A percentile compares a stretch with the other conserved stretches of the same genome.
Conservation (phyloP, 1,284 basidiomycete species). For the Mycosarcoma mackinlayi region DNA sequence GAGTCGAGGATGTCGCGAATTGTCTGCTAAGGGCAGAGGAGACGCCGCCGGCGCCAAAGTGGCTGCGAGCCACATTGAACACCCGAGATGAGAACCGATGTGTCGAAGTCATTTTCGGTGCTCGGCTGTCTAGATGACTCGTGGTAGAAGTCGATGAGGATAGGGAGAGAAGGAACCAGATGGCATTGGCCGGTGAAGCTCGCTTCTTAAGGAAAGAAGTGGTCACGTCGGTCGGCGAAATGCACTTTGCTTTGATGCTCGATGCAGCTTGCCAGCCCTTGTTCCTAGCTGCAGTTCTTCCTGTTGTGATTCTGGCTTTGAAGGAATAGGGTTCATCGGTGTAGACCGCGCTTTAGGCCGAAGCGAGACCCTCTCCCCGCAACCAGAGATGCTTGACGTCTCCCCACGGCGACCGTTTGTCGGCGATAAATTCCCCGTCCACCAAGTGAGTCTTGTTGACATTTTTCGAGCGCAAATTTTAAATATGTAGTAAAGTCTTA, state of each 20-base stretch:
- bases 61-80: constrained; percentile 1
- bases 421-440: constrained; percentile 12
- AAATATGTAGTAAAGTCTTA: background rate
- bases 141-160: background rate
- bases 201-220: too few species aligned
- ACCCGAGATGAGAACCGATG: constrained; percentile 7
- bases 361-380: background rate
- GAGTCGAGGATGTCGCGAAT: constrained; percentile 11
- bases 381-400: background rate
- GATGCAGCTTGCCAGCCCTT: too few species aligned
- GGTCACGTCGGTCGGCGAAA: too few species aligned
- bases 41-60: background rate
- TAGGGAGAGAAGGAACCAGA: too few species aligned
- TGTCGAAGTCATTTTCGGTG: constrained; percentile 8
- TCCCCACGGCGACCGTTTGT: background rate
- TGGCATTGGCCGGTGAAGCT: too few species aligned
- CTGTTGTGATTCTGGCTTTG: too few species aligned
- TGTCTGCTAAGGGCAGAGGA: constrained; percentile 2
- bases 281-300: too few species aligned
- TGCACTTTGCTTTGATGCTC: background rate
- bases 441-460: background rate
- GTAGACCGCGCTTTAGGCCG: background rate
- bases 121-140: background rate
- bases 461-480: background rate
- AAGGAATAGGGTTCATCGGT: background rate